Conservation (phyloP, 805 yeast genomes). For the Starmera caribaea region DNA sequence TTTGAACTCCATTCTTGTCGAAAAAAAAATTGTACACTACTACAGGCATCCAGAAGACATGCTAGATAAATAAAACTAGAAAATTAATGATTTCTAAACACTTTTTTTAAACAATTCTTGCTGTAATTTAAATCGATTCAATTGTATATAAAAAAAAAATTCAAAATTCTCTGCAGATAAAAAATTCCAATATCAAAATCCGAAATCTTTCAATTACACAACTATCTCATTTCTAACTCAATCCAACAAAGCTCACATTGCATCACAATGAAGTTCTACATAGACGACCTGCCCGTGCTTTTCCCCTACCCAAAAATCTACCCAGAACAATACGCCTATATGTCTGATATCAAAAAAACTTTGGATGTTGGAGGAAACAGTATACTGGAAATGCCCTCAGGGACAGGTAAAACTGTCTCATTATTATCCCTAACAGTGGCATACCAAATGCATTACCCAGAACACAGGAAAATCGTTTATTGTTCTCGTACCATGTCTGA, state of each 20-base stretch:
- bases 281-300: constrained; percentile 91
- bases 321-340: constrained; percentile 97
- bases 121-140: no score
- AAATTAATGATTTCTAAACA: no score
- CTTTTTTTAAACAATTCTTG: no score
- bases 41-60: no score
- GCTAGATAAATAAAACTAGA: no score
- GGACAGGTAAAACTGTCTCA: constrained; percentile 96
- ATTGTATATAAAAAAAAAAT: no score
- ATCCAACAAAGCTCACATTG: not conserved
- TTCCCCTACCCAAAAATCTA: constrained; percentile 96
- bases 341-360: constrained; percentile 91
- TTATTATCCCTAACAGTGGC: constrained; percentile 87
- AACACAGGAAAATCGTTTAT: constrained; percentile 86
- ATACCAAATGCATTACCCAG: constrained; percentile 91
- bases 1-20: no score
- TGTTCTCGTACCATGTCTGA: constrained; percentile 99
- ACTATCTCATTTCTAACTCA: no score
- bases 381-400: constrained; percentile 98
- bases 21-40: no score
- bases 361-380: constrained; percentile 95
- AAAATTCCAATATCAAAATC: not conserved
- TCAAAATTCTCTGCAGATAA: no score
- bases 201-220: not conserved
- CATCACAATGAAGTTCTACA: constrained; percentile 45